Percentiles rank a stretch among this genome's conserved stretches.
Conservation (phyloP, 768 basidiomycete genomes). For the Amanita thiersii region DNA sequence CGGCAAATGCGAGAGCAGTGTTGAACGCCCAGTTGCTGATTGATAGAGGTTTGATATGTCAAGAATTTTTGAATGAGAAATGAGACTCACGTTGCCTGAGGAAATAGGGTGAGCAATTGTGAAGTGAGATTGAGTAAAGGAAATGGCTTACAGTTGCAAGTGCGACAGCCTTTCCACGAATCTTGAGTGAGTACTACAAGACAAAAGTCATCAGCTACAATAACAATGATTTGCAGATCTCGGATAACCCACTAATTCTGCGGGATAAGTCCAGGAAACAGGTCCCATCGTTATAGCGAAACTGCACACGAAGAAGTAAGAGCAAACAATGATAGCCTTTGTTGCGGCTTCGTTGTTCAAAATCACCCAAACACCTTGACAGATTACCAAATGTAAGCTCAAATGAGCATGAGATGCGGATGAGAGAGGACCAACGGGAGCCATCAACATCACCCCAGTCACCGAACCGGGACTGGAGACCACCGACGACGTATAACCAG, state of each 20-base stretch:
- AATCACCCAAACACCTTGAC: slow-evolving; percentile 42
- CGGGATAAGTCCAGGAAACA: slow-evolving; percentile 67
- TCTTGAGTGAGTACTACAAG: slow-evolving; percentile 46
- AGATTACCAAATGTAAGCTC: neutral
- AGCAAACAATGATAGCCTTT: slow-evolving; percentile 68
- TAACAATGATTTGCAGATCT: neutral
- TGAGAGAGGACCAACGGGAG: slow-evolving; percentile 16
- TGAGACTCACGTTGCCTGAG: slow-evolving; percentile 14
- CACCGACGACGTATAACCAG: slow-evolving; percentile 73
- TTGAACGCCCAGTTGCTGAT: slow-evolving; percentile 56
- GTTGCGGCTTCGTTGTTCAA: slow-evolving; percentile 44
- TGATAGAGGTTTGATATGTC: slow-evolving; percentile 14
- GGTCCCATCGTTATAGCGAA: slow-evolving; percentile 76
- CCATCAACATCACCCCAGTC: slow-evolving; percentile 45
- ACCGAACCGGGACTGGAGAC: slow-evolving; percentile 61
- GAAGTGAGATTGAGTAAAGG: neutral
- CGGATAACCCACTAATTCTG: slow-evolving; percentile 38
- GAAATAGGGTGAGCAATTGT: neutral
- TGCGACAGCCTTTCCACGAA: slow-evolving; percentile 51
- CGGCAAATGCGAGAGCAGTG: slow-evolving; percentile 67
- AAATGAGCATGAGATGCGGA: neutral
- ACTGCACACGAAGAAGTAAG: slow-evolving; percentile 69
- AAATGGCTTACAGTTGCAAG: slow-evolving; percentile 40
- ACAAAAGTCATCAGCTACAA: neutral
- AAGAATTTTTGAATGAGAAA: neutral